Conservation (phyloP, 73 alveolate genomes). For the Paramecium sexaurelia region DNA sequence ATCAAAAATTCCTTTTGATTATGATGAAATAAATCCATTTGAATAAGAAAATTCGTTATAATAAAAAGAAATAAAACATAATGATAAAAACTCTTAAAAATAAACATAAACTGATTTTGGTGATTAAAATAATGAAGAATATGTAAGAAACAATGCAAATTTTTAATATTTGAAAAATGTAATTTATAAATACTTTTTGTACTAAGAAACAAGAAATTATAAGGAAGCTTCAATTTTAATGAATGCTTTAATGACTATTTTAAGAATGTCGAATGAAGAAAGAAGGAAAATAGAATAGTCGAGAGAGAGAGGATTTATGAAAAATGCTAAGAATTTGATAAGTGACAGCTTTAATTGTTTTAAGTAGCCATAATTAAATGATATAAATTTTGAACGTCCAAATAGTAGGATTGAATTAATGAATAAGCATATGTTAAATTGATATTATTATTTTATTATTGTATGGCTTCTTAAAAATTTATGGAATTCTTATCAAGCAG, state of each 20-base stretch:
- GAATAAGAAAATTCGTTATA: background rate
- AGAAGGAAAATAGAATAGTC: constrained; percentile 53
- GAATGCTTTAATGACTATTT: constrained; percentile 66
- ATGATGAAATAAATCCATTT: constrained; percentile 27
- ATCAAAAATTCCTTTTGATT: background rate
- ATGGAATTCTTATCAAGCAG: background rate
- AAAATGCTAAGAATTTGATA: background rate
- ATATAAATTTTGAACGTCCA: background rate
- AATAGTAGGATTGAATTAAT: background rate
- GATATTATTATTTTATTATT: background rate
- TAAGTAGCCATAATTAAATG: background rate
- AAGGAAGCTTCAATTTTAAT: constrained; percentile 61
- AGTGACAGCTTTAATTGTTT: background rate
- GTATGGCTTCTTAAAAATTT: background rate
- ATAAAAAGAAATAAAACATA: background rate
- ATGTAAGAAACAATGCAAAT: background rate
- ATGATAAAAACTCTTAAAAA: background rate
- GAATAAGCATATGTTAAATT: background rate
- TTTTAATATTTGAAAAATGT: constrained; percentile 56
- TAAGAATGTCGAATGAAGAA: constrained; percentile 62
- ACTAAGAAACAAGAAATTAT: constrained; percentile 46
- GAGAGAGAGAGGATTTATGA: constrained; percentile 14
- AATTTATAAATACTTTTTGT: constrained; percentile 54
- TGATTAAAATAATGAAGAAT: background rate
- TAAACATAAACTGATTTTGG: background rate